Evolutionary conservation across 345 rosid genomes (phyloP), one percentile per base, ranked within the genome.

Genomic region (Mallotus nudiflorus): DNA sequence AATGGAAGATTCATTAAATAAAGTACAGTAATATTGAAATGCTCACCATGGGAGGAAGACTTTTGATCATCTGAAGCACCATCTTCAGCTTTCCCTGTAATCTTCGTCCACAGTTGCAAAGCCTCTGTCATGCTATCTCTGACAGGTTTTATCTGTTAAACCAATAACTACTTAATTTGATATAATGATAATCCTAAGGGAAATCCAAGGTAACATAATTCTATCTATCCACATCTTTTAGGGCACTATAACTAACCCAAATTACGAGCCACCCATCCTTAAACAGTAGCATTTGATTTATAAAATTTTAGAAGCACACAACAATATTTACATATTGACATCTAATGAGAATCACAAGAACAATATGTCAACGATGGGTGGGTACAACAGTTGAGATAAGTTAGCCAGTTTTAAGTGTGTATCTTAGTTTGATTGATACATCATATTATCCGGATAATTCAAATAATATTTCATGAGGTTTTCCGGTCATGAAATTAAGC

Each of bases 101-200:
- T 80, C 75, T 88, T 88, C 86, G 91, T 92, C 99, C 98, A 96
- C 49, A 87, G 66, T 69, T 87, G 97, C 88, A 92, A 66, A 49
- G 99, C 97, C 83, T 96, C 99, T 62, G 84, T 87, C 87, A 92
- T 86, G 80, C 93, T 87, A 74, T 96, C 99, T 80, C 99, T 92
- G 27, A 79, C 98, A 42, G 98, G 98, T 76, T 92, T 96, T 66
- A 96, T 89, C 99, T 92, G 88, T 69, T 67, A 71, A 73, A 76
- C 75, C 74, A 77, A 78, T 62, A 16, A 65, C 13, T 56, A 42
- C 14, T 56, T 46, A 65, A 71, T 72, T 40, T 19, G 45, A 59
- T 48, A 62, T 9, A 52, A 42, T 65, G 12, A 68, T 61, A 19
- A 46, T 64, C 62, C 65, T 22, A 15, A 60, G 22, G 70, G 68